A percentile compares a stretch with the other conserved stretches of the same genome.
Conservation (phyloP, 1,139 yeast genomes). For the Starmera stellimalicola region DNA sequence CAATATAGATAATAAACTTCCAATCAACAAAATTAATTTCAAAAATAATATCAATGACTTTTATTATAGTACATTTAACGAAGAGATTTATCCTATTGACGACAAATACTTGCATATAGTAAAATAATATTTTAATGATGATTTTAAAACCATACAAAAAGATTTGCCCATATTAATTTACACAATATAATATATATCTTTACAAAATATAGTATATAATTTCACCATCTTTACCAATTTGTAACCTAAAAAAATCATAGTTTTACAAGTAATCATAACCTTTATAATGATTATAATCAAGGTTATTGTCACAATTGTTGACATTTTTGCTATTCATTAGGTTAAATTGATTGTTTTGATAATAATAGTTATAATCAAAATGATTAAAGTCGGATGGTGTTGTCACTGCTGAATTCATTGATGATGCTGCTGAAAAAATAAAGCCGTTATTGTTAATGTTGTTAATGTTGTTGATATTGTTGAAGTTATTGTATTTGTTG, state of each 20-base stretch:
- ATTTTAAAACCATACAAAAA: too few species aligned
- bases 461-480: constrained; percentile 1
- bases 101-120: neutral
- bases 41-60: constrained; percentile 3
- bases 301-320: neutral
- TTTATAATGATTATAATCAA: neutral
- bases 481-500: too few species aligned
- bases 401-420: too few species aligned
- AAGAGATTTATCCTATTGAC: neutral
- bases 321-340: neutral
- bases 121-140: too few species aligned
- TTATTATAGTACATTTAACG: neutral
- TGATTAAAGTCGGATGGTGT: neutral
- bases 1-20: constrained; percentile 1
- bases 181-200: too few species aligned
- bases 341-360: neutral
- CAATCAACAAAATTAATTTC: constrained; percentile 1
- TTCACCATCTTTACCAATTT: too few species aligned
- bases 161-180: too few species aligned
- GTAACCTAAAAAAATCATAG: too few species aligned
- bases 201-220: too few species aligned
- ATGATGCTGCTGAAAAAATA: too few species aligned
- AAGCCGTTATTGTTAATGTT: too few species aligned
- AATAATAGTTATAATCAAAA: neutral
- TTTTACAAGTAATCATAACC: neutral